Evolutionary conservation across 345 rosid species (phyloP).

Genomic region (Populus deltoides): DNA sequence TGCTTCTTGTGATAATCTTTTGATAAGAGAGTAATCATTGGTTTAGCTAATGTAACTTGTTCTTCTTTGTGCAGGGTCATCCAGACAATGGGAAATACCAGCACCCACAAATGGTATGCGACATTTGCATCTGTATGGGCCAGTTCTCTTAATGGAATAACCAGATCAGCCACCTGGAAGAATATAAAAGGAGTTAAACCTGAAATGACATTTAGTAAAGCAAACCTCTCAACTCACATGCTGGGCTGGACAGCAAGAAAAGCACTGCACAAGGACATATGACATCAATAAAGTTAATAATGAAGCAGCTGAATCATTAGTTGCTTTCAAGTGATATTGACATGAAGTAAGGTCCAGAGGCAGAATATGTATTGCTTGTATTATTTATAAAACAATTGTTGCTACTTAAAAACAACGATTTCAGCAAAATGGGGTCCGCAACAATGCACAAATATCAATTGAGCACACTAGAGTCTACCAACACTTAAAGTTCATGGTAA

Average conservation of each 20-base stretch:
- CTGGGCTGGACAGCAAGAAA: neutral
- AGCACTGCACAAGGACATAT: neutral
- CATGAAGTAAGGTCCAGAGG: neutral
- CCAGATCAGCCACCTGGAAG: constrained; percentile 80
- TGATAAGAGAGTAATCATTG: constrained; percentile 76
- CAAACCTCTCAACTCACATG: neutral
- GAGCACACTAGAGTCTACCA: too few relatives aligned
- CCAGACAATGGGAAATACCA: constrained; percentile 99
- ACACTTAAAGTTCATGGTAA: neutral
- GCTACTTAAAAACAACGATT: neutral
- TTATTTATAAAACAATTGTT: neutral
- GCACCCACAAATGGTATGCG: constrained; percentile 96
- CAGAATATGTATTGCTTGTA: neutral
- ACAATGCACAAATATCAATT: neutral
- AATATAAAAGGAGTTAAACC: neutral
- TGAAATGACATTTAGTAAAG: neutral
- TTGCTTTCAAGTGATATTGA: neutral
- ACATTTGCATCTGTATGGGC: constrained; percentile 95
- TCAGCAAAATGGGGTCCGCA: neutral
- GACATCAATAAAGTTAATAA: neutral
- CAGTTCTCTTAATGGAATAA: constrained; percentile 85
- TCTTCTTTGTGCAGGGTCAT: constrained; percentile 85
- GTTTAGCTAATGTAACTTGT: constrained; percentile 81
- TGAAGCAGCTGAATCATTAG: neutral
- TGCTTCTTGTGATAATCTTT: constrained; percentile 98